Conservation (phyloP, 352 stramenopile species). For the Phytophthora aleatoria region DNA sequence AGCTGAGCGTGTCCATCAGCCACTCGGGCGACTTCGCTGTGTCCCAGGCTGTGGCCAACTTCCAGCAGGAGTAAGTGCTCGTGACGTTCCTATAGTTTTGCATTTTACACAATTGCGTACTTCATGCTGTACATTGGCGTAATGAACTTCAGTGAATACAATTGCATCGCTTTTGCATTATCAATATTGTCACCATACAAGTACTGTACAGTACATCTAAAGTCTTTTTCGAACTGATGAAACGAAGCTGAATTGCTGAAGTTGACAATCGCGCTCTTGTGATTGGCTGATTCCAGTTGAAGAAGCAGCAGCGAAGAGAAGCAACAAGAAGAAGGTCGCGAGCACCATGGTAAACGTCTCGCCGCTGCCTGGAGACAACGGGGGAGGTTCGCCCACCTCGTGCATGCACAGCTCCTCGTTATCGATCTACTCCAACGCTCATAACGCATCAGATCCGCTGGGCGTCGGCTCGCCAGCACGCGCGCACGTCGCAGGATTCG, state of each 20-base stretch:
- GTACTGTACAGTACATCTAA: too few species aligned
- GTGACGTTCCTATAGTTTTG: constrained; percentile 2
- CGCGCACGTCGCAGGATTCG: background rate
- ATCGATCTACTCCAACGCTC: background rate
- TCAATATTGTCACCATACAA: too few species aligned
- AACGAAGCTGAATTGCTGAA: background rate
- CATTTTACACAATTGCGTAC: constrained; percentile 4
- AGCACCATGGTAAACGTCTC: constrained; percentile 20
- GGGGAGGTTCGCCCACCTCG: constrained; percentile 13
- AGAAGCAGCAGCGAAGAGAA: constrained; percentile 17
- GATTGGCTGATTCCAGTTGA: constrained; percentile 14
- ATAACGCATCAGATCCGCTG: background rate
- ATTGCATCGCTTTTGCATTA: constrained; percentile 7
- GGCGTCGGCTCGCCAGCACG: background rate
- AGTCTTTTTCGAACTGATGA: too few species aligned
- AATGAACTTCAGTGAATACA: constrained; percentile 12
- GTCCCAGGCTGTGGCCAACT: constrained; percentile 81
- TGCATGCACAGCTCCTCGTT: constrained; percentile 9
- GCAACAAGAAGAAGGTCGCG: background rate
- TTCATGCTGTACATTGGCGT: constrained; percentile 7
- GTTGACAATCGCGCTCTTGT: background rate
- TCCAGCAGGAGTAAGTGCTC: constrained; percentile 26
- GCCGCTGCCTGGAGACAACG: constrained; percentile 10
- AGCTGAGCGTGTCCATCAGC: constrained; percentile 88
- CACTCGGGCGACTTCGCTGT: constrained; percentile 90